Evolutionary conservation across 352 stramenopile genomes (phyloP), one percentile per base, ranked within the genome.

Genomic region (Pythium chondricola): DNA sequence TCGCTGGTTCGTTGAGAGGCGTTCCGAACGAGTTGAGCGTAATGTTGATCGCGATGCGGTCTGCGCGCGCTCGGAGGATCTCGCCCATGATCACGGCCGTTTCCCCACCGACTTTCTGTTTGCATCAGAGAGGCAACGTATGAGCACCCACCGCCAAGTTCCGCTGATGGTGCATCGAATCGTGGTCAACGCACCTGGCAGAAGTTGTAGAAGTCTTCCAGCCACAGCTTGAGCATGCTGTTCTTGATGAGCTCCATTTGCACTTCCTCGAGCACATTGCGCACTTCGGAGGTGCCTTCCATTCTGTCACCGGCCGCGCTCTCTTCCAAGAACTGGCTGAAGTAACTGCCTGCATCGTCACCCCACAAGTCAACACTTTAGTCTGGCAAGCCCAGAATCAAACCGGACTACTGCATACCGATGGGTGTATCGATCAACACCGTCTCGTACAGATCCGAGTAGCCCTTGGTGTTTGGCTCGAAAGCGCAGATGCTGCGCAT

Each of bases 231-330:
- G 55, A 98, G 93, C 67, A 99, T 93, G 50, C 79, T 96, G 63
- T 98, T 98, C 76, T 99, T 98, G 68, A 99, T 98, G 48, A 99
- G 97, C 72, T 98, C 94, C 78, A 99, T 98, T 65, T 99, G 94
- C 36, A 99, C 93, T 61, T 99, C 96, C 49, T 99, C 95, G 32
- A 99, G 69, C 38, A 99, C 90, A 64, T 98, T 97, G 58, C 95
- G 88, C 31, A 98, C 83, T 52, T 94, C 80, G 11, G 83, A 90
- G 5, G 77, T 89, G 54, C 80, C 80, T 20, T 90, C 83, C 70
- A 92, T 86, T 43, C 80, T 74, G 50, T 92, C 77, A 16, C 82
- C 80, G 14, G 71, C 70, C 6, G 91, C 77, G 40, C 87, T 96
- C 61, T 99, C 95, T 62, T 98, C 77, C 40, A 99, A 70, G 58